Base-by-base conservation (phyloP, 192 early-diverging fungal genomes). In the Rhizophagus prolifer region DNA sequence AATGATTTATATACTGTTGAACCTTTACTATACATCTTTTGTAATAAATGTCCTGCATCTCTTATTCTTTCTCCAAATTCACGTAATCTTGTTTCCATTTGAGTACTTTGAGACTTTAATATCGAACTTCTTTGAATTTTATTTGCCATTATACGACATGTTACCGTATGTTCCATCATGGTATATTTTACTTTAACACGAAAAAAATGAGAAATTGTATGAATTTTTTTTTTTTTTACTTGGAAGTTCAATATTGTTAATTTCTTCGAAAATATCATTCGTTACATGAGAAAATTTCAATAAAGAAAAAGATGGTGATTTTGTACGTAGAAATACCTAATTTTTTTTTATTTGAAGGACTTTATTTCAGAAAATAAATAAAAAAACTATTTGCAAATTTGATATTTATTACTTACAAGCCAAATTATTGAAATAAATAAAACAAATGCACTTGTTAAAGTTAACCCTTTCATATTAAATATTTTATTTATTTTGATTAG, bases 1-100 rank as follows among this genome's bases (percentile, higher is more conserved):
- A 71, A 71, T 10, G 70, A 50, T 71, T 71, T 38, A 71, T 50
- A 71, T 13, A 71, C 46, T 12, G 21, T 50, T 6, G 70, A 71
- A 19, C 70, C 70, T 71, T 71, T 71, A 16, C 47, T 41, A 71
- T 71, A 58, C 70, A 71, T 31, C 6, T 30, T 31, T 25, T 54
- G 23, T 47, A 71, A 13, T n/a, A 13, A 8, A n/a, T 34, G 16
- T 8, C 46, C 23, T 1, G 47, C 50, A 19, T 47, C 70, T 3
- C 19, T 54, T 12, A 71, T 46, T 16, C 23, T 31, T 26, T 58
- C 70, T 8, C 70, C 50, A 54, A 71, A 71, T 16, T 54, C 10
- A 50, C 46, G 26, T 58, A 71, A 47, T 9, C 30, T 21, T 28
- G 25, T 28, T n/a, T 28, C 46, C 13, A 71, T 71, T 58, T 30